phyloP scores from a whole-genome alignment of 2,329 filamentous ascomycete species.

The Colletotrichum truncatum region DNA sequence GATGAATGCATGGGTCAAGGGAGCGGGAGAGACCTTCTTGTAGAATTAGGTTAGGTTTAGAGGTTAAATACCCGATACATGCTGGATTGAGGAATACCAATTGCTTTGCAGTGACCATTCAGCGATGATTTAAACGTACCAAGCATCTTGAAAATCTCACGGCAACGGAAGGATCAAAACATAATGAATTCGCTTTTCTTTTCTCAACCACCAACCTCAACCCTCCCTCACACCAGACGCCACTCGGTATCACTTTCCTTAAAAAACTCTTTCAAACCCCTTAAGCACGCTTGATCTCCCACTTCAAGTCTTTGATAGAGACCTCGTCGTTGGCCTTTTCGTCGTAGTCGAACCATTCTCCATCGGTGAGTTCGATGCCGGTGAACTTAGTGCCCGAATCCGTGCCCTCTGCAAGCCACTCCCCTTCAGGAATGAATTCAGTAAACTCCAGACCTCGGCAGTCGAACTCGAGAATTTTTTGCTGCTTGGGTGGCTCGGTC shows the following conservation, averaged over 20 bases:
- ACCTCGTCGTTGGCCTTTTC: constrained; percentile 94
- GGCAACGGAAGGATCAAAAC: no score
- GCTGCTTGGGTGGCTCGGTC: constrained; percentile 75
- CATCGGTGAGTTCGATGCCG: constrained; percentile 83
- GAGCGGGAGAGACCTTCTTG: constrained; percentile 14
- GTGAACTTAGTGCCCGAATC: constrained; percentile 87
- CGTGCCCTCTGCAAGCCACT: constrained; percentile 85
- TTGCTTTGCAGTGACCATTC: neutral
- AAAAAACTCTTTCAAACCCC: neutral
- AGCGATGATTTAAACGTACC: no score
- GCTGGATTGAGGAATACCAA: neutral
- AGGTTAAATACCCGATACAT: constrained; percentile 29
- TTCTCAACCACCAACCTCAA: neutral
- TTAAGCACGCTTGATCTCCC: constrained; percentile 82
- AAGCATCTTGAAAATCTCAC: no score
- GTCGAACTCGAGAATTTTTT: constrained; percentile 90
- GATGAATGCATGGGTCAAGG: constrained; percentile 19
- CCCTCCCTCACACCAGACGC: neutral
- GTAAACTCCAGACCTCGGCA: constrained; percentile 93
- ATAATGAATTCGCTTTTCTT: no score
- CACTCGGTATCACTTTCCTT: constrained; percentile 24
- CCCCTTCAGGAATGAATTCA: constrained; percentile 92
- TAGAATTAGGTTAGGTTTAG: constrained; percentile 26
- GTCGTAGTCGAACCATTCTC: constrained; percentile 98
- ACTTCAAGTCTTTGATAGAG: constrained; percentile 88